phyloP scores from a whole-genome alignment of 257 asterid species.

The Solanum piurae region DNA sequence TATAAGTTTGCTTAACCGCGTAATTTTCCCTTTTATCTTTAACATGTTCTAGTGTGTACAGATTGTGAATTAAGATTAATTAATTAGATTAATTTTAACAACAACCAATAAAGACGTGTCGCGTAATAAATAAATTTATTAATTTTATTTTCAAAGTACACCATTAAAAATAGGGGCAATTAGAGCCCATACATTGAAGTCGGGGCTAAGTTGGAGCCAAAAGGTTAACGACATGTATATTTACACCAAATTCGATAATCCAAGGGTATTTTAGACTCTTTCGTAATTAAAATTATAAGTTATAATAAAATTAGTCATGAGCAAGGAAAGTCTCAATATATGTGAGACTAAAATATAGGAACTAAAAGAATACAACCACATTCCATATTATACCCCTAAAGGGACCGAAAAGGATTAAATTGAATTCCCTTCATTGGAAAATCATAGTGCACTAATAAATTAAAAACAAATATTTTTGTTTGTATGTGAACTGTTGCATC shows the following conservation, averaged over 20 bases:
- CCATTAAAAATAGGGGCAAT: neutral
- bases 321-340: neutral
- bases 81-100: too few species aligned
- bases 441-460: neutral
- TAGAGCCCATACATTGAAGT: neutral
- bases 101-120: neutral
- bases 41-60: too few species aligned
- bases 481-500: neutral
- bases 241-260: too few species aligned
- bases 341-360: too few species aligned
- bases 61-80: neutral
- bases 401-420: neutral
- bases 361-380: neutral
- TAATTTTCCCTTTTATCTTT: too few species aligned
- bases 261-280: neutral
- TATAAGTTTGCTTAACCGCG: too few species aligned
- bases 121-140: neutral
- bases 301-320: too few species aligned
- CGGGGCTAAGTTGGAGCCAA: neutral
- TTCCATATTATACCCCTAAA: neutral
- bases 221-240: neutral
- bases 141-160: too few species aligned
- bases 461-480: neutral
- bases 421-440: neutral
- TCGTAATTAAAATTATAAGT: too few species aligned